phyloP scores from a whole-genome alignment of 768 basidiomycete genomes.

The Lactarius pseudohatsudake region DNA sequence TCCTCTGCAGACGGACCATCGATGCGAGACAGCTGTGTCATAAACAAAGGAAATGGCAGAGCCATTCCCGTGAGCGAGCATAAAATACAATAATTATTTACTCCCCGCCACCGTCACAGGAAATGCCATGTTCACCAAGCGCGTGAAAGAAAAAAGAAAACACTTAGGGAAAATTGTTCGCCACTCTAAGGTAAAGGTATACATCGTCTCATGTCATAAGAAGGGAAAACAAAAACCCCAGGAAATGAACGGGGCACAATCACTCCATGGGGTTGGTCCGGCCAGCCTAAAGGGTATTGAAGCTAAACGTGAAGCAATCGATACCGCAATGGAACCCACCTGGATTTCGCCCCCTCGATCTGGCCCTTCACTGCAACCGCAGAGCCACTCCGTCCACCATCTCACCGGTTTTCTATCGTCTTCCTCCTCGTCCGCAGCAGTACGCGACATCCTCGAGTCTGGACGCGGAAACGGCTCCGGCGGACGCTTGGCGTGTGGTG shows the following conservation, averaged over 20 bases:
- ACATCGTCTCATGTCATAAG: conserved; percentile 10
- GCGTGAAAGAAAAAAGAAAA: background rate
- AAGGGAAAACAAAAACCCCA: background rate
- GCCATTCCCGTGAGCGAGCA: background rate
- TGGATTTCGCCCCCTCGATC: conserved; percentile 73
- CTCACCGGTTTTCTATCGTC: conserved; percentile 43
- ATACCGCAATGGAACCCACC: conserved; percentile 41
- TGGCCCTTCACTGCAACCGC: conserved; percentile 74
- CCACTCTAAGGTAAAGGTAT: conserved; percentile 10
- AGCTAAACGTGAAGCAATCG: background rate
- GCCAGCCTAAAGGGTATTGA: conserved; percentile 51
- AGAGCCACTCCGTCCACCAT: conserved; percentile 90
- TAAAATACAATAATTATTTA: conserved; percentile 18
- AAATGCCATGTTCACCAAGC: conserved; percentile 6
- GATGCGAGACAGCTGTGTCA: background rate
- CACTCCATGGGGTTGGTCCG: conserved; percentile 65
- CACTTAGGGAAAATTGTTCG: background rate
- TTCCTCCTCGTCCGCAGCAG: conserved; percentile 33
- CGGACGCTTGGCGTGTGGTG: conserved; percentile 38
- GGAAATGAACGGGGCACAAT: background rate
- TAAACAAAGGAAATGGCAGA: background rate
- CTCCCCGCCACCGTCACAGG: background rate
- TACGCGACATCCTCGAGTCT: conserved; percentile 27
- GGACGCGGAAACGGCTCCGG: conserved; percentile 41
- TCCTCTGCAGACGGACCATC: background rate